These are phyloP conservation scores for Aspergillus novofumigatus DNA, from an alignment of 2,329 filamentous ascomycete species.

Conservation along the genomic window DNA sequence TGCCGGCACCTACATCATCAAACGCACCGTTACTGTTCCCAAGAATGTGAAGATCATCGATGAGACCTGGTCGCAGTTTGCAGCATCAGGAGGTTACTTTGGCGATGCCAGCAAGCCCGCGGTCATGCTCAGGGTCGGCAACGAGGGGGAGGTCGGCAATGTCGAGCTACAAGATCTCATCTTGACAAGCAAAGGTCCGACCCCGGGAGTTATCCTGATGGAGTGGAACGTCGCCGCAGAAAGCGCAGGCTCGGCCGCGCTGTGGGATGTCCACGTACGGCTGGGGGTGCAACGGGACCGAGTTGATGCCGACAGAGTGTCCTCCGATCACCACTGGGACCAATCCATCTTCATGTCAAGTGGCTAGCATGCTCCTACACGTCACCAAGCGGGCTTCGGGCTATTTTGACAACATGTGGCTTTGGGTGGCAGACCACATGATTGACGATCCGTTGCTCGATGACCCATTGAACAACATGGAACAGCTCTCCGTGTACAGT, in stretches of 20 bases:
- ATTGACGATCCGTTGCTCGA: slow-evolving; percentile 14
- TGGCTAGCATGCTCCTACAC: slow-evolving; percentile 54
- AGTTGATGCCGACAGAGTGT: slow-evolving; percentile 29
- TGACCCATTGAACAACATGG: slow-evolving; percentile 4
- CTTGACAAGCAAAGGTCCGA: slow-evolving; percentile 27
- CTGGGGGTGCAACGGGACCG: no score
- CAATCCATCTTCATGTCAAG: slow-evolving; percentile 18
- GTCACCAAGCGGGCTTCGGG: slow-evolving; percentile 49
- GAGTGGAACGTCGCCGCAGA: slow-evolving; percentile 33
- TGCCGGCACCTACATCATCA: no score
- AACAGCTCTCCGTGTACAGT: slow-evolving; percentile 63
- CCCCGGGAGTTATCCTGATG: slow-evolving; percentile 33
- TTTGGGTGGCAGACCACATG: slow-evolving; percentile 26
- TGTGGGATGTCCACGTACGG: slow-evolving; percentile 19
- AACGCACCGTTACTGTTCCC: no score
- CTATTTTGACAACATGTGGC: slow-evolving; percentile 29
- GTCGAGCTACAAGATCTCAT: slow-evolving; percentile 42
- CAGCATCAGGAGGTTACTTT: no score
- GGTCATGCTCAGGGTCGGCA: no score
- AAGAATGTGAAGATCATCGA: no score
- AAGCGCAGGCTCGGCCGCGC: background rate
- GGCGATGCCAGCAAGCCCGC: no score
- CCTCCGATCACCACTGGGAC: slow-evolving; percentile 21
- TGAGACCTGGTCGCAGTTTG: no score
- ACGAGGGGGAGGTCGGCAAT: slow-evolving; percentile 41